Evolutionary conservation across 768 basidiomycete species (phyloP), one percentile per base, ranked within the genome.

Genomic region (Polyporus arcularius): DNA sequence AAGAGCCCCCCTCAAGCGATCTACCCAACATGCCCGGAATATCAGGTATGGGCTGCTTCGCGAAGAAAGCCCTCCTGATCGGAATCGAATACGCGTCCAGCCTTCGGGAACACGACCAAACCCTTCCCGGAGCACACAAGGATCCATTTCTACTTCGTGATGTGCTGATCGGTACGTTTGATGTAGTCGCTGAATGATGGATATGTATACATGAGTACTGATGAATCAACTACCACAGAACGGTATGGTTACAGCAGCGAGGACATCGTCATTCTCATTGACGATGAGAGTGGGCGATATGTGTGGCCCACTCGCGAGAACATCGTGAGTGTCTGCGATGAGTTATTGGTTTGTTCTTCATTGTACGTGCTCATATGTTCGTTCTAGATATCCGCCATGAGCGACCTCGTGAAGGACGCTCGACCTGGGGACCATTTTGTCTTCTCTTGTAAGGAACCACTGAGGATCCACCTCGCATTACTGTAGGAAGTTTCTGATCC

Each of bases 401-500:
- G 71, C 2, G 72, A 73, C 2, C 72, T 86, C 6, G 80, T 84
- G 0, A 62, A 70, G 26, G 80, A 70, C 31, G 79, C 78, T 9
- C 68, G 73, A n/a, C 58, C 77, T 3, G 80, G 80, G 0, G 85
- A 85, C 61, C 78, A 69, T 1, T 81, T 84, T 62, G 82, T 85
- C 62, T 84, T 86, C 56, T 82, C 84, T 49, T 86, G 84, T 85
- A 53, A 60, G 79, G 18, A 12, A 28, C 4, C 14, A 5, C 21
- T 18, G 10, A 1, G 26, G 39, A 2, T 26, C 28, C 26, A 38
- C 21, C 3, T 32, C 9, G 21, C 26, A 46, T 18, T 35, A 26
- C 21, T 26, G 21, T 26, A 26, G 21, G 21, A 26, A 26, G 21
- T 26, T 26, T 26, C 21, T 26, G 21, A 26, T 26, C 21, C 21